Evolutionary conservation across 148 eudicot genomes (phyloP), one percentile per base, ranked within the genome.

Genomic region (Talinum fruticosum): DNA sequence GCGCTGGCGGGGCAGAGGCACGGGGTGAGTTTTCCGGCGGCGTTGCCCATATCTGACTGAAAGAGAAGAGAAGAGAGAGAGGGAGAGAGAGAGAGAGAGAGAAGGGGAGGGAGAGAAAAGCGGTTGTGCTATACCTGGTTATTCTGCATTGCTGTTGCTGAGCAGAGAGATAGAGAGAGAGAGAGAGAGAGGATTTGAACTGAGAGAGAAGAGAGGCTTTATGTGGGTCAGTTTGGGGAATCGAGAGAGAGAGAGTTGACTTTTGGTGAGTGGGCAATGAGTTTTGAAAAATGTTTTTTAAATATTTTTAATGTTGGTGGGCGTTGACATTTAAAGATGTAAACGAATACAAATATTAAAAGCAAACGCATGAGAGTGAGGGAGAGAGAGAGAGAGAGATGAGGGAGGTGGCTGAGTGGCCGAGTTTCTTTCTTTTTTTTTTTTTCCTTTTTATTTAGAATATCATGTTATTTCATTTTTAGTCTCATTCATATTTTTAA

Each of bases 41-140:
- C 89, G 84, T 95, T 95, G 18, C 98, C 97, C 98, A 95, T 92
- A 67, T 19, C 47, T 41, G 47, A 41, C 47, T 7, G n/a, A n/a
- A n/a, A n/a, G n/a, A n/a, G n/a, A n/a, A n/a, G n/a, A n/a, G n/a
- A n/a, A n/a, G n/a, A 8, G 4, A 5, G 18, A 33, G 3, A 54
- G 62, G 21, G 34, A 23, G 10, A 71, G 32, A 71, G 32, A 71
- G 6, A 54, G 62, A 54, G 19, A 0, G 19, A 49, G 7, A 24
- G 28, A 14, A 19, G 21, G 23, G 21, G 41, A 16, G 37, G 19
- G 49, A 18, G n/a, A 18, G 18, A 47, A 15, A 51, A 2, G 47
- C 2, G 47, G 13, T 8, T 0, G 23, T 51, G 57, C 28, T 59
- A 59, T 23, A 29, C 64, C 64, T 59, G 64, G 28, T n/a, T 15